Evolutionary conservation across 208 protist genomes (phyloP).

Genomic region (Wallacemonas sp.): DNA sequence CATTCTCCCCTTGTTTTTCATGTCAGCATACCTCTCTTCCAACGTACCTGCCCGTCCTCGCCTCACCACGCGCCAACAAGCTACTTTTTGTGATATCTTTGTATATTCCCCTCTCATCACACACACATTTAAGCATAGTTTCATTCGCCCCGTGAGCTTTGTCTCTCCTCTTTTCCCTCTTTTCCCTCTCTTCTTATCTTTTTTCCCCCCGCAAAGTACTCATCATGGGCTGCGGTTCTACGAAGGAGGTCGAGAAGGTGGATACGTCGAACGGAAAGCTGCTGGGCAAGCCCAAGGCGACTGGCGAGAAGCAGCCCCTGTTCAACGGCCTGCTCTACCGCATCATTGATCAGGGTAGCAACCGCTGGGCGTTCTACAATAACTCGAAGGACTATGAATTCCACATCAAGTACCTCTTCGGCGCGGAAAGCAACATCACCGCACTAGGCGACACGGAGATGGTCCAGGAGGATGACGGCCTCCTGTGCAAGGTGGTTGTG

Average conservation of each 20-base stretch:
- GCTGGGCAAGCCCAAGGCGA: conserved; percentile 19
- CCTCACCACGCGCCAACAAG: no score
- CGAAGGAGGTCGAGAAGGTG: conserved; percentile 17
- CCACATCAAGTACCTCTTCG: conserved; percentile 80
- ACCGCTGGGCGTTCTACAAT: conserved; percentile 70
- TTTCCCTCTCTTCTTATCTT: conserved; percentile 10
- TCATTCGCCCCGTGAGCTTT: neutral
- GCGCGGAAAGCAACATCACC: conserved; percentile 46
- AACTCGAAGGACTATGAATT: conserved; percentile 87
- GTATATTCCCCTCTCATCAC: conserved; percentile 14
- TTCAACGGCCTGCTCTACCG: conserved; percentile 83
- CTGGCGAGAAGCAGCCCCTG: conserved; percentile 38
- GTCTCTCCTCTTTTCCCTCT: neutral
- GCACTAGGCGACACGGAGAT: conserved; percentile 49
- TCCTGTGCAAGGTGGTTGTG: conserved; percentile 53
- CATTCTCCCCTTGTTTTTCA: no score
- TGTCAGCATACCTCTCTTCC: no score
- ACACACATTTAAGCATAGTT: neutral
- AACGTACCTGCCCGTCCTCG: no score
- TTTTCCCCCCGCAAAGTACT: neutral
- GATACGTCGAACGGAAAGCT: conserved; percentile 31
- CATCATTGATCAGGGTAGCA: conserved; percentile 40
- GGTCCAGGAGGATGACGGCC: conserved; percentile 65
- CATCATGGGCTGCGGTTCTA: conserved; percentile 34
- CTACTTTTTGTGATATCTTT: no score